Conservation (phyloP, 2,329 filamentous ascomycete genomes). For the Alternaria infectoria region DNA sequence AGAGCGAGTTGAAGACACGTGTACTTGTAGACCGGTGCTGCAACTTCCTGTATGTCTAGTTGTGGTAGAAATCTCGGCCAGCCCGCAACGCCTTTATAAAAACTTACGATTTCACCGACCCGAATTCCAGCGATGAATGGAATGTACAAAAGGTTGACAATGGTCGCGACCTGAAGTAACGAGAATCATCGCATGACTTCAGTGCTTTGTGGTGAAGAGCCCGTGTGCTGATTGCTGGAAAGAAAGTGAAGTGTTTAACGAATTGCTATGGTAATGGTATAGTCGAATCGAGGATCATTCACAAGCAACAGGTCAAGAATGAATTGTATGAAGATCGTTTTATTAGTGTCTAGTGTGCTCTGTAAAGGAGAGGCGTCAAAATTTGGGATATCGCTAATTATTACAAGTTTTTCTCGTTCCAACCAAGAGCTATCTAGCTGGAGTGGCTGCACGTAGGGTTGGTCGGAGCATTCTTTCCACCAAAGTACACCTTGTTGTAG, state of each 20-base stretch:
- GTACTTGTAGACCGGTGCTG: not conserved
- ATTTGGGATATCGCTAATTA: not conserved
- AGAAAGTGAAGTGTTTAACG: not conserved
- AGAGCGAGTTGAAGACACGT: not conserved
- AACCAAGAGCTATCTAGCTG: not conserved
- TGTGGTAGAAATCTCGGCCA: not conserved
- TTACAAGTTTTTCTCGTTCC: not conserved
- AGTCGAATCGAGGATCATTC: not conserved
- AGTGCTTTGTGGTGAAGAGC: not conserved
- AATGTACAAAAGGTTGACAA: not conserved
- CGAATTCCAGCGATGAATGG: not conserved
- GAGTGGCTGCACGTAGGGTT: constrained; percentile 17
- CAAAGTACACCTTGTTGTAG: constrained; percentile 46
- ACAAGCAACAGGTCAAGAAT: not conserved
- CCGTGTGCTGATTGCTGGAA: not conserved
- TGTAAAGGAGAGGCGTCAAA: not conserved
- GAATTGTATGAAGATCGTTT: not conserved
- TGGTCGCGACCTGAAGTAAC: not conserved
- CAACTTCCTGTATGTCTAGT: not conserved
- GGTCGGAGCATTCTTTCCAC: constrained; percentile 23
- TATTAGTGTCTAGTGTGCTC: not conserved
- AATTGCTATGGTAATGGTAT: not conserved
- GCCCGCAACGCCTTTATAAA: not conserved
- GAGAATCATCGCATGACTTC: not conserved
- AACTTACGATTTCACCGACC: not conserved